Percentiles rank a stretch among this genome's conserved stretches.
These are phyloP conservation scores for Prunus armeniaca DNA, from an alignment of 306 rosid genomes.

Conservation along the genomic window DNA sequence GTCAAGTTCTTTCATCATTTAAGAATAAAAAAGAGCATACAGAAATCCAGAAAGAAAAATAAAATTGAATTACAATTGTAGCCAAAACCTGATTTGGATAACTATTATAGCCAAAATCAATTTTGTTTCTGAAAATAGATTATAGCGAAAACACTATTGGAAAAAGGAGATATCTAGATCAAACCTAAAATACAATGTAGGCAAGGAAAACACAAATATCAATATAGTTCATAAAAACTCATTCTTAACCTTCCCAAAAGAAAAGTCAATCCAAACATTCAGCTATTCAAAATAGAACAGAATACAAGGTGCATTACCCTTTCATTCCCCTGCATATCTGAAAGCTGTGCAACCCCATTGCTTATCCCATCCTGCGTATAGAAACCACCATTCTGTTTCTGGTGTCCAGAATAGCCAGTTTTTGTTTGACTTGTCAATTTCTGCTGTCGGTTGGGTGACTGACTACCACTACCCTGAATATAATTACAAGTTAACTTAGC, in stretches of 20 bases:
- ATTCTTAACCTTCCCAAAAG: not conserved
- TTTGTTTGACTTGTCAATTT: slow-evolving; percentile 53
- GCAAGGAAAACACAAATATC: slow-evolving; percentile 4
- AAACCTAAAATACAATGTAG: not conserved
- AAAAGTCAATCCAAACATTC: slow-evolving; percentile 15
- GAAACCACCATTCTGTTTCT: slow-evolving; percentile 37
- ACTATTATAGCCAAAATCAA: not conserved
- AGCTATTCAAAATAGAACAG: slow-evolving; percentile 17
- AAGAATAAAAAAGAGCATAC: slow-evolving; percentile 33
- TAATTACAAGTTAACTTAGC: slow-evolving; percentile 14
- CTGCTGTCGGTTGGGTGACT: slow-evolving; percentile 55
- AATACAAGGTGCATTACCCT: slow-evolving; percentile 51
- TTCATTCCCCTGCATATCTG: slow-evolving; percentile 52
- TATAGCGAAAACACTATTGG: not conserved
- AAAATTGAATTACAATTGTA: not conserved
- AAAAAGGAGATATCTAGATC: not conserved
- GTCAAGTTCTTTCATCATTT: slow-evolving; percentile 92
- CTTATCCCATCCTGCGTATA: slow-evolving; percentile 38
- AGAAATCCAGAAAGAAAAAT: not conserved
- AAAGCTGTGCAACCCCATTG: slow-evolving; percentile 59
- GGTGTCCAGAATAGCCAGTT: slow-evolving; percentile 40
- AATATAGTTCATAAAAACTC: not conserved
- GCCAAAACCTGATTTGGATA: not conserved
- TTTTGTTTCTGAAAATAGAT: not conserved
- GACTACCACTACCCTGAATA: slow-evolving; percentile 65